These are phyloP conservation scores for Begonia fuchsioides DNA, from an alignment of 306 rosid genomes.

Conservation along the genomic window DNA sequence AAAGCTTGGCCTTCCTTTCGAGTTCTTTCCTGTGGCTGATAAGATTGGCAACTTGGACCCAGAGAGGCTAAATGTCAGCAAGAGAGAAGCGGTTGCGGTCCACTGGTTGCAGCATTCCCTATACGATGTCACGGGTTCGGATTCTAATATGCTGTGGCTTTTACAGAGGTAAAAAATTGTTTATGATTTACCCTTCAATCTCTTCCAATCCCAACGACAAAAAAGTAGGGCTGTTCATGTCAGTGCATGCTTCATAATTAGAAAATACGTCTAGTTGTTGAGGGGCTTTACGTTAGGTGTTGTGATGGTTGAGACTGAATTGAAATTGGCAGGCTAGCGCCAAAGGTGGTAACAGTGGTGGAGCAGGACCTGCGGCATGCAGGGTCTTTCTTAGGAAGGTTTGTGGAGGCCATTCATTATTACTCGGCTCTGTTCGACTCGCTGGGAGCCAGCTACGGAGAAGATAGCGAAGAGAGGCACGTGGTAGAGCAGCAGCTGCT, in stretches of 20 bases:
- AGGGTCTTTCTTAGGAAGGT: slow-evolving; percentile 86
- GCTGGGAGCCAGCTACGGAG: slow-evolving; percentile 80
- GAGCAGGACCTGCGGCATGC: slow-evolving; percentile 90
- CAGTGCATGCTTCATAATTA: too few species aligned
- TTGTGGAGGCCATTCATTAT: slow-evolving; percentile 94
- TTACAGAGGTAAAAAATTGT: slow-evolving; percentile 54
- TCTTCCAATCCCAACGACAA: slow-evolving; percentile 2
- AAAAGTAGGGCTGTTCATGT: neutral
- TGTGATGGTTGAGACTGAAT: neutral
- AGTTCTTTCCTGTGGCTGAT: slow-evolving; percentile 74
- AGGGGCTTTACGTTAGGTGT: neutral
- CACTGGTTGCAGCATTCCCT: slow-evolving; percentile 98
- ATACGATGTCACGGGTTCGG: slow-evolving; percentile 92
- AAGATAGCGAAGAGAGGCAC: slow-evolving; percentile 85
- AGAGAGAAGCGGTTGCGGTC: slow-evolving; percentile 85
- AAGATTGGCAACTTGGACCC: slow-evolving; percentile 73
- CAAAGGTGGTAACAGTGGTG: slow-evolving; percentile 93
- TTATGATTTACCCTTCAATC: neutral
- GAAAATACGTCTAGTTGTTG: too few species aligned
- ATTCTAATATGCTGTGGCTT: slow-evolving; percentile 77
- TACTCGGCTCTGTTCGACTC: slow-evolving; percentile 92
- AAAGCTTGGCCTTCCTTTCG: slow-evolving; percentile 78
- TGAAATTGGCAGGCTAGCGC: slow-evolving; percentile 50
- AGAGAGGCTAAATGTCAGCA: slow-evolving; percentile 57
- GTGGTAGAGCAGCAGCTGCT: slow-evolving; percentile 91